Evolutionary conservation across 805 yeast species (phyloP), one percentile per base, ranked within the genome.

Genomic region (Candida coquimbonensis): DNA sequence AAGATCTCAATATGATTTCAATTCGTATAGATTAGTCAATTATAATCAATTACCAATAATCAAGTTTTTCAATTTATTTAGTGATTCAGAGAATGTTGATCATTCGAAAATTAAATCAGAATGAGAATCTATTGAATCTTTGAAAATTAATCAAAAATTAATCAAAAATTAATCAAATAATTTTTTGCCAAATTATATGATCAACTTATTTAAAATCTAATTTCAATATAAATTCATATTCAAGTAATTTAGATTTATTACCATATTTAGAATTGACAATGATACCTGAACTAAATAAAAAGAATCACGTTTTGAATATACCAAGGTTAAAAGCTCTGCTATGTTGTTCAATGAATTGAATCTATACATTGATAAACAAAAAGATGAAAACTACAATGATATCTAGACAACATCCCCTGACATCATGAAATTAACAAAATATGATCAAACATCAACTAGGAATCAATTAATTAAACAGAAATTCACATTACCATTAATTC

Each of bases 11-110:
- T 71, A 59, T 33, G 65, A 66, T 44, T 74, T 72, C 43, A 69
- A 70, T 48, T 70, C 71, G 13, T 11, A 25, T 14, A 78, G 74
- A 21, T 54, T 80, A 41, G 65, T 71, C 25, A 67, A 75, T 21
- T 89, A 87, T 55, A 68, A 74, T 5, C 65, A 81, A 0, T 66
- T 75, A 19, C 77, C 80, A 0, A 77, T 81, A 0, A 57, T 84
- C 55, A 83, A 80, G 45, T 78, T 80, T 51, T 84, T 77, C 72
- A 69, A 74, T 16, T 63, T 75, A 44, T 89, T 84, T 64, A 75
- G 81, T 56, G 89, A 82, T 52, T 69, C 77, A 37, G 70, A 70
- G 21, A 78, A 72, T 48, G 60, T 59, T 7, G 61, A 58, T 43
- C 5, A 21, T 21, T 14, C 61, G 12, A 60, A 58, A 36, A 52